Evolutionary conservation across 768 basidiomycete species (phyloP).

Genomic region (Lactarius quietus): DNA sequence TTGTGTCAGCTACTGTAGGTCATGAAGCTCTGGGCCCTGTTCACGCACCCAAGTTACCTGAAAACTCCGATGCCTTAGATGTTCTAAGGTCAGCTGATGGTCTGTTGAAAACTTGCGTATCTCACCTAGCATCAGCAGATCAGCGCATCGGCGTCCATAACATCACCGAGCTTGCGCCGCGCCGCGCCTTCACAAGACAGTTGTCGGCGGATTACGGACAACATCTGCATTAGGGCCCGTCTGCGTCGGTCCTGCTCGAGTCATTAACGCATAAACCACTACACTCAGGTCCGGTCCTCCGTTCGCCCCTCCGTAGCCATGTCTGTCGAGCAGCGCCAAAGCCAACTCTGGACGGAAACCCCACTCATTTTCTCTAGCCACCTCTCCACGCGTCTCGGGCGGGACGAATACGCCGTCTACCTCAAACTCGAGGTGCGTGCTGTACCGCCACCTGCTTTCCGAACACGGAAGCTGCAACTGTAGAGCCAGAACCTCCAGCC

Average conservation of each 20-base stretch:
- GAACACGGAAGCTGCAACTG: not conserved
- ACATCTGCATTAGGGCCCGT: not conserved
- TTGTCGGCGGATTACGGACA: not conserved
- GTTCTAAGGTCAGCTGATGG: not conserved
- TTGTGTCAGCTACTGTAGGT: too few relatives aligned
- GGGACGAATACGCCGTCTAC: conserved; percentile 6
- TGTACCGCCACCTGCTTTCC: not conserved
- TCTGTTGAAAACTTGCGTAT: not conserved
- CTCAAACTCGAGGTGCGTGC: conserved; percentile 20
- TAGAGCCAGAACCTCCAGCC: conserved; percentile 65
- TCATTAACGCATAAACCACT: not conserved
- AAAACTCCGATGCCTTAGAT: not conserved
- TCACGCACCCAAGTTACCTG: too few relatives aligned
- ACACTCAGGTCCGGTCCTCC: not conserved
- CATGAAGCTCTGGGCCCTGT: too few relatives aligned
- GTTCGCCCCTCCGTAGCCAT: not conserved
- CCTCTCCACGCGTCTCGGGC: conserved; percentile 11
- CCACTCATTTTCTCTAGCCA: conserved; percentile 18
- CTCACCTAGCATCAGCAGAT: not conserved
- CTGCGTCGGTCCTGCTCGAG: not conserved
- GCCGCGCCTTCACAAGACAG: not conserved
- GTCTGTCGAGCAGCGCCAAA: not conserved
- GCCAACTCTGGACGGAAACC: conserved; percentile 15
- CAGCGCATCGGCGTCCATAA: not conserved
- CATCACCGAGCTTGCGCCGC: too few relatives aligned